Evolutionary conservation across 208 protist species (phyloP), one percentile per base, ranked within the genome.

Genomic region (Acanthamoeba sp.): DNA sequence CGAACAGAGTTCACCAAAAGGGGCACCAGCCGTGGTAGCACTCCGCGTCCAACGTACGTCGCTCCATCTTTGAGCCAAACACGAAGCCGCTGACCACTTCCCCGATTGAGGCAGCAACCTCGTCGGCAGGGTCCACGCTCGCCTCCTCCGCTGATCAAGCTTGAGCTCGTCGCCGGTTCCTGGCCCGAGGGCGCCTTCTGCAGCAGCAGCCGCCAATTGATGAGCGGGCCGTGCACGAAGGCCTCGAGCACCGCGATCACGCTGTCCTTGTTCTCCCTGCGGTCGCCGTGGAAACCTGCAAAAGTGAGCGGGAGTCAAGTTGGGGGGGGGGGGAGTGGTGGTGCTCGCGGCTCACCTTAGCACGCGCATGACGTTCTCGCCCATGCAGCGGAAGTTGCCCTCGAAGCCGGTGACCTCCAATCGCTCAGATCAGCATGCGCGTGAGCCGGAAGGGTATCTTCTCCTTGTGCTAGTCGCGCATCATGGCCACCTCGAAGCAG

Each of bases 211-310:
- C 99, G 96, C 99, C 99, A 99, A 96, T 99, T 99, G 95, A 99
- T 99, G 12, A 99, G 97, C 18, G 99, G 99, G 97, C 99, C 99
- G 97, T 99, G 99, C 66, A 99, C 99, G 96, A 99, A 99, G 0
- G 99, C 99, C 96, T 99, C 99, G 14, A 99, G 98, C 82, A 99
- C 98, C 14, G 99, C 99, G 93, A 99, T 99, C 2, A 99, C 96
- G 71, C 98, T 98, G 91, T 99, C 99, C 88, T 99, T 99, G 97
- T 99, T 98, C 1, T 98, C 96, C 27, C 99, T 62, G 32, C 2
- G 2, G 29, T 16, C 2, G 27, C 22, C 36, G 12, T 12, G 45
- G 45, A 4, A 36, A 80, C 34, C n/a, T n/a, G 18, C 12, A 12
- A 6, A 29, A 3, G 12, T 40, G 18, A 7, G 4, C 7, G 59